These are phyloP conservation scores for Sphaceloma murrayae DNA, from an alignment of 2,329 filamentous ascomycete genomes.

Conservation along the genomic window DNA sequence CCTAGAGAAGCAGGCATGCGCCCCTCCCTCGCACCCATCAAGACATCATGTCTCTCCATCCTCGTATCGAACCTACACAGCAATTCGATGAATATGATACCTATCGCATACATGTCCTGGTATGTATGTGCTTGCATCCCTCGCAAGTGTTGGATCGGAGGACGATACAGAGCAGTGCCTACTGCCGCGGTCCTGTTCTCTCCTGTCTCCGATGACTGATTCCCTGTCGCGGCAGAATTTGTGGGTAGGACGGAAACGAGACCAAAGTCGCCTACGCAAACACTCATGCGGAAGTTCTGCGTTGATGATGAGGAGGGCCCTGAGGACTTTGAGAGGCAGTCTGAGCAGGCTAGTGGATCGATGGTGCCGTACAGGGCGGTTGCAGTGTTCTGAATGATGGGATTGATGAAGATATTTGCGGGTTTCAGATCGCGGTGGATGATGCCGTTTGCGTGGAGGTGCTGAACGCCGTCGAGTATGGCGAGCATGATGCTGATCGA, in stretches of 20 bases:
- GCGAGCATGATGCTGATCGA: constrained; percentile 49
- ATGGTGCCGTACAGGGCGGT: constrained; percentile 33
- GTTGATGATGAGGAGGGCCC: constrained; percentile 11
- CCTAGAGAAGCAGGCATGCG: background rate
- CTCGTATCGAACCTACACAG: constrained; percentile 43
- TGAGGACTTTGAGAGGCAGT: constrained; percentile 26
- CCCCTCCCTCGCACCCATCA: background rate
- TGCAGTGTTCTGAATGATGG: constrained; percentile 30
- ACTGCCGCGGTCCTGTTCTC: background rate
- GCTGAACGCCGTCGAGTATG: constrained; percentile 54
- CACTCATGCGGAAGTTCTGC: constrained; percentile 39
- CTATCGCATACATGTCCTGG: constrained; percentile 53
- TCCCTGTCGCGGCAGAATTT: background rate
- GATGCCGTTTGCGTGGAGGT: constrained; percentile 52
- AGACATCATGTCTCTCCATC: constrained; percentile 32
- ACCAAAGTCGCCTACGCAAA: constrained; percentile 60
- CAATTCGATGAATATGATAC: constrained; percentile 54
- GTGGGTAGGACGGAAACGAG: constrained; percentile 48
- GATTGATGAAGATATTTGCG: constrained; percentile 53
- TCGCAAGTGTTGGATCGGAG: constrained; percentile 32
- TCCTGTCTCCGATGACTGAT: too few species aligned
- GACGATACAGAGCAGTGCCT: constrained; percentile 26
- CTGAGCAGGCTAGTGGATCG: constrained; percentile 38
- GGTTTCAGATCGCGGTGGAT: constrained; percentile 61
- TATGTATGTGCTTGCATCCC: constrained; percentile 44